These are phyloP conservation scores for Bertia moriformis DNA, from an alignment of 2,329 filamentous ascomycete species.

Conservation along the genomic window DNA sequence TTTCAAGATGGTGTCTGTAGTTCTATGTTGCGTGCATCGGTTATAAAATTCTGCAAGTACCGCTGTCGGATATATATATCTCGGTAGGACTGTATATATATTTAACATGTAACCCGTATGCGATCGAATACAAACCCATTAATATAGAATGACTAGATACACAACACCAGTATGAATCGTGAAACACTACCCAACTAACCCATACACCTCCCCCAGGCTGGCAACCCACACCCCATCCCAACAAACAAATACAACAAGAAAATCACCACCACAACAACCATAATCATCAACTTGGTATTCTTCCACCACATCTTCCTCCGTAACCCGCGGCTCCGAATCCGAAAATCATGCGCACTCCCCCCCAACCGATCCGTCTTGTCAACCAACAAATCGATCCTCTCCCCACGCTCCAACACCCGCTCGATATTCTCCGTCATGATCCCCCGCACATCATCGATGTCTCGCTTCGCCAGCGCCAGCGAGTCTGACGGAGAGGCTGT, in stretches of 20 bases:
- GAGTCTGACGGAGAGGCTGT: background rate
- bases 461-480: background rate
- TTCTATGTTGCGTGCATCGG: no score
- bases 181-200: no score
- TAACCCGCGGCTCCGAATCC: slow-evolving; percentile 71
- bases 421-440: slow-evolving; percentile 97
- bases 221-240: background rate
- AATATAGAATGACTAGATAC: no score
- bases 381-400: slow-evolving; percentile 83
- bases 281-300: slow-evolving; percentile 78
- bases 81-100: no score
- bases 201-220: background rate
- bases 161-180: no score
- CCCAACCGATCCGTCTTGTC: slow-evolving; percentile 92
- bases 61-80: no score
- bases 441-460: slow-evolving; percentile 74
- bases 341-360: slow-evolving; percentile 76
- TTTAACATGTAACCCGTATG: no score
- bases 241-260: slow-evolving; percentile 1
- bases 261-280: background rate
- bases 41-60: no score
- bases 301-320: slow-evolving; percentile 99
- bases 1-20: no score
- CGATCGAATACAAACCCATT: no score
- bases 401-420: slow-evolving; percentile 72